Evolutionary conservation across 2,329 filamentous ascomycete species (phyloP), one percentile per base, ranked within the genome.

Genomic region (Pseudogymnoascus verrucosus): DNA sequence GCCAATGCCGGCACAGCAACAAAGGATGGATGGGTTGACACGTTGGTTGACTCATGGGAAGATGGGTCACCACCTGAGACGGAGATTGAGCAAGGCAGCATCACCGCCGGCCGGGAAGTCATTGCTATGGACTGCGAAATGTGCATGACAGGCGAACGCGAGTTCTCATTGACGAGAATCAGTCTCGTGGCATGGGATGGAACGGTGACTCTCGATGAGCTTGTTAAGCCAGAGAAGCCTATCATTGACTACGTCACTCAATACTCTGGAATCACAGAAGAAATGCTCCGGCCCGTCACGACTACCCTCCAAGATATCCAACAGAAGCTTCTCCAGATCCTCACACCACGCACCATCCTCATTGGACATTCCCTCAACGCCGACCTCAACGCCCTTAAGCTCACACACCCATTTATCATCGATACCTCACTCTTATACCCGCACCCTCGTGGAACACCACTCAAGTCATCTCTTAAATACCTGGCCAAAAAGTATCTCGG

Each of bases 121-220:
- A 79, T 96, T 60, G 89, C 91, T 1, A 80, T 99, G 63, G 95
- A 99, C 74, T 99, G 95, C 76, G 95, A 99, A 76, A 99, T 99
- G 95, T 96, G 93, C 74, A 87, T 91, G 77, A 96, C 92, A 2
- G 89, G 88, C 65, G 86, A 89, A 65, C 86, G 86, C 59, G 84
- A 90, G 68, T 91, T 89, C 67, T 91, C 93, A 37, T 85, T 99
- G 47, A 96, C 95, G 1, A 87, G 95, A 64, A 89, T 98, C 73
- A 97, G 92, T 73, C 76, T 98, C 40, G 79, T 99, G 6, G 80
- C 86, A 65, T 99, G 95, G 93, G 85, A 92, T 69, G 93, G 93
- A 60, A 84, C 86, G 36, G 83, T 90, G 8, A 80, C 96, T 14
- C 77, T 98, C 61, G 95, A 99, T 74, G 90, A 96, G 76, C 84